phyloP scores from a whole-genome alignment of 2,329 filamentous ascomycete genomes.

The Aspergillus fructus region DNA sequence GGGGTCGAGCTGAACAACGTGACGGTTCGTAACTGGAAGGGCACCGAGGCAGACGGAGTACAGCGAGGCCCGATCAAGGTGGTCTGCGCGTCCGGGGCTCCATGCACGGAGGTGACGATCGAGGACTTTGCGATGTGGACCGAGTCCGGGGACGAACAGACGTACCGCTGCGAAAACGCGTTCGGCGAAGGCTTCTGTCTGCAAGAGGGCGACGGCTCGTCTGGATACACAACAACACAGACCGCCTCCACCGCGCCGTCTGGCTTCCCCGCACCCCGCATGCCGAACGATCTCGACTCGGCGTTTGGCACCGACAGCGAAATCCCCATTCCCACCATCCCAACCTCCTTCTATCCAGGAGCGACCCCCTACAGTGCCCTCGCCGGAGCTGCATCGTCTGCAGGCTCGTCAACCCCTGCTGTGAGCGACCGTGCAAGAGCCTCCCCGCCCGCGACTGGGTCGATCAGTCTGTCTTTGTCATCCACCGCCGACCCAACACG shows the following conservation, averaged over 20 bases:
- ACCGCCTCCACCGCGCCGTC: slow-evolving; percentile 26
- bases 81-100: slow-evolving; percentile 50
- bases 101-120: slow-evolving; percentile 55
- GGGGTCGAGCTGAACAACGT: slow-evolving; percentile 56
- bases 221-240: slow-evolving; percentile 22
- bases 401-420: background rate
- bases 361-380: slow-evolving; percentile 29
- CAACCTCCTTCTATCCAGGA: slow-evolving; percentile 30
- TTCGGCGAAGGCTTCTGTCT: slow-evolving; percentile 52
- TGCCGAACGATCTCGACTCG: slow-evolving; percentile 25
- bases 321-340: slow-evolving; percentile 25
- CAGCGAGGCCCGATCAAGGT: slow-evolving; percentile 55
- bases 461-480: background rate
- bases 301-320: slow-evolving; percentile 23
- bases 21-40: slow-evolving; percentile 57
- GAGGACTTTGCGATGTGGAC: slow-evolving; percentile 52
- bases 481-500: background rate
- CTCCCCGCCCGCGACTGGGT: background rate
- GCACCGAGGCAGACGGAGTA: slow-evolving; percentile 49
- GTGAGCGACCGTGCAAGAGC: background rate
- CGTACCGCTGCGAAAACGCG: slow-evolving; percentile 50
- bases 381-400: slow-evolving; percentile 15
- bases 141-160: slow-evolving; percentile 25
- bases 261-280: slow-evolving; percentile 28
- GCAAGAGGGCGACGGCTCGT: slow-evolving; percentile 25